Conservation (phyloP, 805 yeast genomes). For the Torulaspora indica region DNA sequence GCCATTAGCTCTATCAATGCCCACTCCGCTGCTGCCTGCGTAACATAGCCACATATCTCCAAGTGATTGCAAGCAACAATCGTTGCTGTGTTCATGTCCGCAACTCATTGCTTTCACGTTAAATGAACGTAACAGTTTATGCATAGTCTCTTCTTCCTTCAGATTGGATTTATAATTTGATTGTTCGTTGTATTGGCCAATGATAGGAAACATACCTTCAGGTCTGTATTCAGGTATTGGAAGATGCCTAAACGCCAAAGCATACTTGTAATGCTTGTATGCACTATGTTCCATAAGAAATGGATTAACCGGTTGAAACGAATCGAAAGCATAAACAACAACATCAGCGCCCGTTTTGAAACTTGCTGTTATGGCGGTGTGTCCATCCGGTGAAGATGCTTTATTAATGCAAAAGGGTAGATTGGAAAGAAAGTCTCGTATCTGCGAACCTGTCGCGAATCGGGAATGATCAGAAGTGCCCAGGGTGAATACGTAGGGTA, state of each 20-base stretch:
- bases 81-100: slow-evolving; percentile 69
- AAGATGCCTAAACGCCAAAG: slow-evolving; percentile 61
- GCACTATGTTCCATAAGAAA: slow-evolving; percentile 5
- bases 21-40: slow-evolving; percentile 64
- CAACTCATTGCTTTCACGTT: slow-evolving; percentile 55
- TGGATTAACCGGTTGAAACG: slow-evolving; percentile 7
- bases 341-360: slow-evolving; percentile 5
- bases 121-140: slow-evolving; percentile 38
- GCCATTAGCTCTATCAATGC: slow-evolving; percentile 54
- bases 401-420: slow-evolving; percentile 50
- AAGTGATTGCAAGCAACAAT: slow-evolving; percentile 48
- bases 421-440: slow-evolving; percentile 41
- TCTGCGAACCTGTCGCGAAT: slow-evolving; percentile 40
- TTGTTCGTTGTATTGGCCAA: slow-evolving; percentile 38
- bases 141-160: slow-evolving; percentile 29
- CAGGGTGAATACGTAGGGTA: slow-evolving; percentile 57
- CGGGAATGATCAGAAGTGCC: slow-evolving; percentile 63
- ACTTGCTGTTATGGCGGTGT: slow-evolving; percentile 4
- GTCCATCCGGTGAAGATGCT: slow-evolving; percentile 24
- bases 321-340: slow-evolving; percentile 16
- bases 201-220: slow-evolving; percentile 36
- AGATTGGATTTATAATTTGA: slow-evolving; percentile 30
- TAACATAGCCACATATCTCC: slow-evolving; percentile 56
- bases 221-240: slow-evolving; percentile 59
- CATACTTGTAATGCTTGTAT: slow-evolving; percentile 24